phyloP scores from a whole-genome alignment of 345 rosid species.

The Arabidopsis arenosa region DNA sequence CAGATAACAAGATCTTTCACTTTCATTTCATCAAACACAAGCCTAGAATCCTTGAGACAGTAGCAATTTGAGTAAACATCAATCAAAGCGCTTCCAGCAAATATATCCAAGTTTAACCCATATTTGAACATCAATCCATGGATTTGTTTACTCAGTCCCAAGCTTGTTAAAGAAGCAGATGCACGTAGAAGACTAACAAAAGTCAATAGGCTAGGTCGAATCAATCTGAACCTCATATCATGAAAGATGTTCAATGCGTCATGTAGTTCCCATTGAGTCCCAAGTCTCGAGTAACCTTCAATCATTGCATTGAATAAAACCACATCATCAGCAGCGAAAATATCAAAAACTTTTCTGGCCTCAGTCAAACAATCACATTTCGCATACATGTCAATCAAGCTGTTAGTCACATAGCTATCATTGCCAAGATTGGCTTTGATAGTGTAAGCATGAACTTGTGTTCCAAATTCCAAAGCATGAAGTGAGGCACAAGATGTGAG shows the following conservation, averaged over 20 bases:
- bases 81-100: conserved; percentile 67
- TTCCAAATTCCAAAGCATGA: conserved; percentile 57
- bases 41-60: conserved; percentile 61
- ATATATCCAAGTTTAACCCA: conserved; percentile 56
- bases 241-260: conserved; percentile 64
- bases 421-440: conserved; percentile 61
- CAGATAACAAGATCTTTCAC: conserved; percentile 78
- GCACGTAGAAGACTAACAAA: conserved; percentile 76
- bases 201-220: conserved; percentile 68
- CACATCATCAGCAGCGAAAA: conserved; percentile 50
- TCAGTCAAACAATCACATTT: conserved; percentile 61
- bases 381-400: conserved; percentile 77
- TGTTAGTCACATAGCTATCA: conserved; percentile 64
- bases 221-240: conserved; percentile 56
- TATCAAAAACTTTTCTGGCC: conserved; percentile 64
- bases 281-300: conserved; percentile 76
- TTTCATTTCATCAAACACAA: conserved; percentile 63
- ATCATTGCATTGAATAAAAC: conserved; percentile 75
- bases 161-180: conserved; percentile 57
- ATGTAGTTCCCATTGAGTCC: conserved; percentile 45
- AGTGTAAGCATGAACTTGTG: conserved; percentile 68
- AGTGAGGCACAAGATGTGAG: conserved; percentile 77
- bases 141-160: conserved; percentile 65
- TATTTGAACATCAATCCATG: conserved; percentile 66
- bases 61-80: conserved; percentile 70